Evolutionary conservation across 768 basidiomycete genomes (phyloP).

Genomic region (Gautieria morchelliformis): DNA sequence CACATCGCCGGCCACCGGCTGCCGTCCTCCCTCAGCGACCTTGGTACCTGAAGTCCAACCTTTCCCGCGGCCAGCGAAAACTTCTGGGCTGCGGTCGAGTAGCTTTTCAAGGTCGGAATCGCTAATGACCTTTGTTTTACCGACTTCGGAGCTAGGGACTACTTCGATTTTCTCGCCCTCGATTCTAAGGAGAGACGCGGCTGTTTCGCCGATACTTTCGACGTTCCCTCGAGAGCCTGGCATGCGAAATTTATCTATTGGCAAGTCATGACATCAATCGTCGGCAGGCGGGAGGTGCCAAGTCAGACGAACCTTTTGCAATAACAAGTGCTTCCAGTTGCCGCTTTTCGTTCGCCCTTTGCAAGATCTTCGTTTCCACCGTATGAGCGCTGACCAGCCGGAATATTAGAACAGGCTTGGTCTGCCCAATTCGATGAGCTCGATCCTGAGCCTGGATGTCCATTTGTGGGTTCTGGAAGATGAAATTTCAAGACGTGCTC

Average conservation of each 20-base stretch:
- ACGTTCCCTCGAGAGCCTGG: slow-evolving; percentile 45
- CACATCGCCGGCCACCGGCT: slow-evolving; percentile 28
- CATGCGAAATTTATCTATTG: slow-evolving; percentile 73
- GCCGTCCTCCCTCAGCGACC: slow-evolving; percentile 10
- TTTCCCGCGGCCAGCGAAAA: slow-evolving; percentile 57
- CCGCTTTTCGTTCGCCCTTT: slow-evolving; percentile 77
- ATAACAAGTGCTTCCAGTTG: slow-evolving; percentile 93
- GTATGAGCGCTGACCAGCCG: slow-evolving; percentile 81
- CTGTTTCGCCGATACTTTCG: slow-evolving; percentile 72
- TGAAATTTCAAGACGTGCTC: slow-evolving; percentile 12
- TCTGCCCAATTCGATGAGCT: slow-evolving; percentile 95
- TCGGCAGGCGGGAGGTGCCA: background rate
- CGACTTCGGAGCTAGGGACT: slow-evolving; percentile 62
- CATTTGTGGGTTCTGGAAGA: slow-evolving; percentile 80
- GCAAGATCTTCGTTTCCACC: slow-evolving; percentile 86
- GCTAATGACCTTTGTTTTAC: slow-evolving; percentile 64
- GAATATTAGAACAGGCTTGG: slow-evolving; percentile 81
- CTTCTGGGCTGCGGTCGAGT: slow-evolving; percentile 68
- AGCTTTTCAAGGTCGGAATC: slow-evolving; percentile 74
- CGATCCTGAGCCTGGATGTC: slow-evolving; percentile 94
- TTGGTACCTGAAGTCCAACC: slow-evolving; percentile 57
- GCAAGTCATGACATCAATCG: background rate
- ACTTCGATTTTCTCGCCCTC: slow-evolving; percentile 89
- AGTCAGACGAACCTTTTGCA: slow-evolving; percentile 54
- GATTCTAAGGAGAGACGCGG: slow-evolving; percentile 62